Evolutionary conservation across 768 basidiomycete genomes (phyloP).

Genomic region (Termitomyces sp.): DNA sequence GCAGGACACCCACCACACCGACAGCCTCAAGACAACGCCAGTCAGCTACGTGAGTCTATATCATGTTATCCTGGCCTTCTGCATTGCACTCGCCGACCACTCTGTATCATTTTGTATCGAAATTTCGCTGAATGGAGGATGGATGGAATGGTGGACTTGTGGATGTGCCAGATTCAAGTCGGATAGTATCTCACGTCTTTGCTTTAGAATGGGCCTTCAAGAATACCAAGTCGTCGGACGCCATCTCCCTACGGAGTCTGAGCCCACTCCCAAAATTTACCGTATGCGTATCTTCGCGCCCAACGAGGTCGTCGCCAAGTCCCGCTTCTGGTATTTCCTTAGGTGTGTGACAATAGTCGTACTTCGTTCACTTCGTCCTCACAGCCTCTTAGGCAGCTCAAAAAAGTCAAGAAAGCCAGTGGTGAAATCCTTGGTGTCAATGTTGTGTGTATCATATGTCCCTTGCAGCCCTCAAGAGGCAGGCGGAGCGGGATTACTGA

Average conservation of each 20-base stretch:
- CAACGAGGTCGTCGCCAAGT: constrained; percentile 98
- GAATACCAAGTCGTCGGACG: constrained; percentile 99
- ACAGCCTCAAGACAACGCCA: constrained; percentile 29
- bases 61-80: background rate
- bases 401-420: constrained; percentile 99
- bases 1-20: background rate
- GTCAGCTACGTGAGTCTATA: constrained; percentile 29
- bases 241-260: constrained; percentile 89
- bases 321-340: constrained; percentile 99
- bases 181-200: constrained; percentile 8
- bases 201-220: constrained; percentile 63
- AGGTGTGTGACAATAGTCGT: constrained; percentile 42
- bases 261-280: constrained; percentile 97
- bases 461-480: constrained; percentile 84
- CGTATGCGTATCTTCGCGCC: constrained; percentile 99
- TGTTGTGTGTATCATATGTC: constrained; percentile 75
- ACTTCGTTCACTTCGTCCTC: background rate
- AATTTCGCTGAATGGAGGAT: constrained; percentile 13
- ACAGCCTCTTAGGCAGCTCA: constrained; percentile 65
- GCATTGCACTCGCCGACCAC: background rate
- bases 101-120: constrained; percentile 5
- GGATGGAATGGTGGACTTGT: constrained; percentile 19
- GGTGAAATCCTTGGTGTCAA: constrained; percentile 99
- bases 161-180: constrained; percentile 17
- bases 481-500: constrained; percentile 72